Percentiles rank a stretch among this genome's conserved stretches.
phyloP scores from a whole-genome alignment of 108 stramenopile species.

The Parietichytrium sp. region DNA sequence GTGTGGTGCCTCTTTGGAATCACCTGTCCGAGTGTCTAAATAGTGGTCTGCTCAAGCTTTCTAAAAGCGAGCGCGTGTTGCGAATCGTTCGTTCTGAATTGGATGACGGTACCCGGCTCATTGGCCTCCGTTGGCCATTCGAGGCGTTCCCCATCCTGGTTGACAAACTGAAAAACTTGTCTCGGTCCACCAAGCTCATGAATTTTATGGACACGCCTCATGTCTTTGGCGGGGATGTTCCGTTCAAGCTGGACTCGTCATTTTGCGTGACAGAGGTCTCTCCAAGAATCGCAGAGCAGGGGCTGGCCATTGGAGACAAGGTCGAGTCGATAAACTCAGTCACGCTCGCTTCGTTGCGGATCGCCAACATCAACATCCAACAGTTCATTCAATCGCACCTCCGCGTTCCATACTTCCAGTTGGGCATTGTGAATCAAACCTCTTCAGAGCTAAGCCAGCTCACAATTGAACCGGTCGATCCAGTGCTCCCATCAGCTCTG shows the following conservation, averaged over 20 bases:
- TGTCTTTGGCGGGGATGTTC: not conserved
- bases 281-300: not conserved
- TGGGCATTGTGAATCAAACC: no score
- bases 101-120: not conserved
- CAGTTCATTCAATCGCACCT: no score
- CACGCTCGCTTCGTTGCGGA: no score
- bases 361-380: no score
- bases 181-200: slow-evolving; percentile 12
- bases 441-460: no score
- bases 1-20: not conserved
- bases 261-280: not conserved
- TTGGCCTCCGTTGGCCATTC: not conserved
- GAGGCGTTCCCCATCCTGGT: not conserved
- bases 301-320: not conserved
- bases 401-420: no score
- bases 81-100: not conserved
- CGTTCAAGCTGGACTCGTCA: not conserved
- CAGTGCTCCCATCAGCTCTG: no score
- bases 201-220: not conserved
- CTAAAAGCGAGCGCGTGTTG: not conserved
- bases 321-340: not conserved
- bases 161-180: not conserved
- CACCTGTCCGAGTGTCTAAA: not conserved
- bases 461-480: no score
- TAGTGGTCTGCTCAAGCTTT: not conserved